These are phyloP conservation scores for Epichloe uncinata DNA, from an alignment of 2,329 filamentous ascomycete species.

Conservation along the genomic window DNA sequence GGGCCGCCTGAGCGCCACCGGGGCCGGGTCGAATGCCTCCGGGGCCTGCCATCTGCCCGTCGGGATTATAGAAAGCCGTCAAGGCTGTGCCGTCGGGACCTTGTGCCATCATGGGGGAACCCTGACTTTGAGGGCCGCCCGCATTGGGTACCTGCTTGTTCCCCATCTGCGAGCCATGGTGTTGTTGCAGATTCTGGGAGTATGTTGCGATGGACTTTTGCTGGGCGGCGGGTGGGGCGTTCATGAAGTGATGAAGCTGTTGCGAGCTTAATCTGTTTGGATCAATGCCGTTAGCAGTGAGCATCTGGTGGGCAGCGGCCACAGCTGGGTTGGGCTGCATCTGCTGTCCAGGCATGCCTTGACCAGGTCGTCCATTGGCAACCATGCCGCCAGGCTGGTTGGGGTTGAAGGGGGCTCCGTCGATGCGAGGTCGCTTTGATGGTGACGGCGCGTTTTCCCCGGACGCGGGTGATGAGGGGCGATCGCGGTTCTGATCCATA, in stretches of 20 bases:
- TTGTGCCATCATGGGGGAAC: conserved; percentile 69
- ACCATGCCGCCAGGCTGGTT: conserved; percentile 53
- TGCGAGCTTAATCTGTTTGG: conserved; percentile 57
- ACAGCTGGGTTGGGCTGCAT: conserved; percentile 39
- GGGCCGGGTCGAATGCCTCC: conserved; percentile 45
- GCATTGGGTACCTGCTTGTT: conserved; percentile 67
- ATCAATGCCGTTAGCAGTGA: conserved; percentile 60
- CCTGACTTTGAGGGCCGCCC: conserved; percentile 58
- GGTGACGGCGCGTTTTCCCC: conserved; percentile 85
- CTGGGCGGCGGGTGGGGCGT: conserved; percentile 47
- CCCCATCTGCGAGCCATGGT: conserved; percentile 69
- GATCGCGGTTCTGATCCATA: conserved; percentile 71
- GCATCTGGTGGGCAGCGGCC: conserved; percentile 44
- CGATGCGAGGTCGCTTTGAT: conserved; percentile 75
- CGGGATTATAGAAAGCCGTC: conserved; percentile 48
- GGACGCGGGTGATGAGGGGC: conserved; percentile 68
- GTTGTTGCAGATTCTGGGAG: conserved; percentile 69
- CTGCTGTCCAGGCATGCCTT: conserved; percentile 61
- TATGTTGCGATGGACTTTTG: conserved; percentile 81
- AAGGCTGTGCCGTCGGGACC: conserved; percentile 51
- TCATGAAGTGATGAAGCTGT: conserved; percentile 56
- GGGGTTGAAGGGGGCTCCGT: conserved; percentile 57
- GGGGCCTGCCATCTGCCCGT: conserved; percentile 42
- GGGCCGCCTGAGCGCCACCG: conserved; percentile 32
- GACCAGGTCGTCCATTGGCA: conserved; percentile 56